Evolutionary conservation across 2,329 filamentous ascomycete genomes (phyloP).

Genomic region (Aspergillus candidus): DNA sequence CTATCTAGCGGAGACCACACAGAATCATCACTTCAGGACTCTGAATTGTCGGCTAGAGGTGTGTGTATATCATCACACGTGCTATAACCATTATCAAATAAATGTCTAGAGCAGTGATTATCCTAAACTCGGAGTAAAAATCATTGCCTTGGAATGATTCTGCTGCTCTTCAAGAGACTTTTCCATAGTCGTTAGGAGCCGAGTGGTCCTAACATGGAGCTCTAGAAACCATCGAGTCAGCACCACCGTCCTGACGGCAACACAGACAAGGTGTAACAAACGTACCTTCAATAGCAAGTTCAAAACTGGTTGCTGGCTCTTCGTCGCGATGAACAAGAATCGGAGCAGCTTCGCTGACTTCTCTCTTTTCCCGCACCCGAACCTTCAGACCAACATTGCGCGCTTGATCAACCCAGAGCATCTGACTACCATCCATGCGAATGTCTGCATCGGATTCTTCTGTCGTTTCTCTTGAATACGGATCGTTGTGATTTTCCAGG

Average conservation of each 20-base stretch:
- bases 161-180: conserved; percentile 56
- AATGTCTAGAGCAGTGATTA: not conserved
- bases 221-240: conserved; percentile 42
- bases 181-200: conserved; percentile 61
- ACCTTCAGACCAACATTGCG: conserved; percentile 65
- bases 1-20: too few species aligned
- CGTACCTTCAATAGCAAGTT: conserved; percentile 66
- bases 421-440: conserved; percentile 28
- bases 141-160: conserved; percentile 56
- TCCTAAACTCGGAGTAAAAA: conserved; percentile 21
- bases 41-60: too few species aligned
- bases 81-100: not conserved
- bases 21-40: too few species aligned
- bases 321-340: conserved; percentile 55
- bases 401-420: conserved; percentile 63
- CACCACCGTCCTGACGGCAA: not conserved
- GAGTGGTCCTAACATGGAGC: conserved; percentile 58
- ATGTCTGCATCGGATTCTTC: conserved; percentile 1
- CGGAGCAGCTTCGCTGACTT: conserved; percentile 40
- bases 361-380: conserved; percentile 52
- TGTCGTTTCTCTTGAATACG: too few species aligned
- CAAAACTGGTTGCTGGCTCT: conserved; percentile 63
- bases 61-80: not conserved
- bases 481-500: too few species aligned
- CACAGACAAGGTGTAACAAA: not conserved